Evolutionary conservation across 1,284 basidiomycete genomes (phyloP), one percentile per base, ranked within the genome.

Genomic region (Ganoderma lingzhi): DNA sequence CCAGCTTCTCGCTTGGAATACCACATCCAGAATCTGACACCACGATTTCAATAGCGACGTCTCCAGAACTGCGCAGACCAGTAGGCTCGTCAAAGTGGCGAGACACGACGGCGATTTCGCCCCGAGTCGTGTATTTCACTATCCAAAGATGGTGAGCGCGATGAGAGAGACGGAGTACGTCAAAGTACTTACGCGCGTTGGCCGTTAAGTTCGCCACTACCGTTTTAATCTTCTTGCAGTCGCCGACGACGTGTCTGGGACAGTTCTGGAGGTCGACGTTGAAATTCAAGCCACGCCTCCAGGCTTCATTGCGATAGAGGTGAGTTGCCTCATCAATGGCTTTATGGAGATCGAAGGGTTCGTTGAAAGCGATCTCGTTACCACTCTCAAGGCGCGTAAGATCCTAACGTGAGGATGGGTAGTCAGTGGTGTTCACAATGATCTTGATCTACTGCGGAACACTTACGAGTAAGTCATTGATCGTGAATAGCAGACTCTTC

Each of bases 191-290:
- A 91, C 91, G 81, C 37, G 94, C 90, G 77, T 97, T 96, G 1
- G 92, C 93, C 15, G 93, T 93, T 53, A 96, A 81, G 78, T 96
- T 96, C 58, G 93, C 91, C 1, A 97, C 87, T 37, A 96, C 90
- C 0, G 93, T 94, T 68, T 88, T 86, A 69, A 96, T 91, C 81
- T 96, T 95, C 75, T 87, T 88, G 1, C 87, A 80, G 76, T 94
- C 93, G 8, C 92, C 92, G 17, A 95, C 81, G 14, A 95, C 90
- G 59, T 84, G 83, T 42, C 79, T 80, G 0, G 93, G 93, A 60
- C 87, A 84, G 19, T 83, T 80, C 12, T 82, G 78, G 6, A 90
- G 81, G 64, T 90, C 85, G 39, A 96, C 78, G 2, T 82, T 77
- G 78, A 96, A 96, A 4, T 84, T 76, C 35, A 97, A 81, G 6